Evolutionary conservation across 768 basidiomycete genomes (phyloP), one percentile per base, ranked within the genome.

Genomic region (Pholiota molesta): DNA sequence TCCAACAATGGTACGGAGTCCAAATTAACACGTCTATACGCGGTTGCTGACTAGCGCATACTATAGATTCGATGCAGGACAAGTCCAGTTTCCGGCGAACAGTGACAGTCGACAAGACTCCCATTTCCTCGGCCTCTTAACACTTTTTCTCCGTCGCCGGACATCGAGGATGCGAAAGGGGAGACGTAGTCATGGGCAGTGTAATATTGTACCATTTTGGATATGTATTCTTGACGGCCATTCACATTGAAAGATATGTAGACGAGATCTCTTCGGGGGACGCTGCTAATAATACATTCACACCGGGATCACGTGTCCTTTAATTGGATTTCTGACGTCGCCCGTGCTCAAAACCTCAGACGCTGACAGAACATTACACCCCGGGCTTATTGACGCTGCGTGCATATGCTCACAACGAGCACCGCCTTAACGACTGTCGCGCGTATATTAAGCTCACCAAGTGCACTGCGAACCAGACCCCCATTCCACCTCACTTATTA

Each of bases 31-130:
- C 53, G 52, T 40, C 21, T 49, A 28, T 57, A 7, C 28, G 47
- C 17, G 37, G 16, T 62, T 59, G 52, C 66, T 69, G 23, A 55
- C 62, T 16, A 56, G 55, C 45, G 9, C 33, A 16, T 59, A 26
- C 26, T 26, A 54, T 68, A 94, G 92, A 94, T 75, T 94, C 92
- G 52, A 90, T 94, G 85, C 91, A 91, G 68, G 93, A 94, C 77
- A 91, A 87, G 68, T 93, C 91, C 35, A 92, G 89, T 68, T 94
- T 94, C 78, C 85, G 92, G 37, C 87, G 86, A 72, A 82, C 85
- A 29, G 63, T 66, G 57, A 61, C 72, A 26, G 13, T 49, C 65
- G 68, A 72, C 64, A 72, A 71, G 61, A 67, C 65, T 23, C 53
- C 62, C n/a, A 49, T 66, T 29, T 69, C 68, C 10, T 62, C 65